Conservation (phyloP, 768 basidiomycete species). For the Steccherinum ochraceum region DNA sequence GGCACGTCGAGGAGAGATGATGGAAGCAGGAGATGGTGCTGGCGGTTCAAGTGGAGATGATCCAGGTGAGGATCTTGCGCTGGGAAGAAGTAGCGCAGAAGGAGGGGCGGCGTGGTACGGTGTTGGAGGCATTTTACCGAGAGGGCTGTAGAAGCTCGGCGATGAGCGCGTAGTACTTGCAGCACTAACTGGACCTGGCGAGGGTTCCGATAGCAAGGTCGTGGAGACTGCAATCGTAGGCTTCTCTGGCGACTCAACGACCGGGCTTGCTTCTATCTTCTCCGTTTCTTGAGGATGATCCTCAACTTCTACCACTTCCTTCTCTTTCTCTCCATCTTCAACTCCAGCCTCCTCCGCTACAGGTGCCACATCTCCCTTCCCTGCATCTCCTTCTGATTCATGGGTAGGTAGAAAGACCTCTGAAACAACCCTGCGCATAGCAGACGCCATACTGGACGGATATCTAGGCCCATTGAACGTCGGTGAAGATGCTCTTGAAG, state of each 20-base stretch:
- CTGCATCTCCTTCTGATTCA: background rate
- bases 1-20: no score
- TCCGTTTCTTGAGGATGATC: background rate
- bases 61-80: no score
- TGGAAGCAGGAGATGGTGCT: no score
- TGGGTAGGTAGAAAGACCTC: slow-evolving; percentile 9
- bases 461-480: background rate
- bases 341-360: no score
- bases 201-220: background rate
- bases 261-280: background rate
- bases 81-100: background rate
- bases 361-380: no score
- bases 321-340: background rate
- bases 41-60: no score
- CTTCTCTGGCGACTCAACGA: background rate
- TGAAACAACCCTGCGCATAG: slow-evolving; percentile 12
- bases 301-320: slow-evolving; percentile 1
- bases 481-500: background rate
- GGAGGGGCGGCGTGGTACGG: background rate
- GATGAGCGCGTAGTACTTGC: background rate
- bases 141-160: background rate
- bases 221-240: background rate
- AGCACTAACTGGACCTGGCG: background rate
- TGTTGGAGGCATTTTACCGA: no score
- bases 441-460: background rate